Conservation (phyloP, 441 rosid species). For the Populus hybrid region DNA sequence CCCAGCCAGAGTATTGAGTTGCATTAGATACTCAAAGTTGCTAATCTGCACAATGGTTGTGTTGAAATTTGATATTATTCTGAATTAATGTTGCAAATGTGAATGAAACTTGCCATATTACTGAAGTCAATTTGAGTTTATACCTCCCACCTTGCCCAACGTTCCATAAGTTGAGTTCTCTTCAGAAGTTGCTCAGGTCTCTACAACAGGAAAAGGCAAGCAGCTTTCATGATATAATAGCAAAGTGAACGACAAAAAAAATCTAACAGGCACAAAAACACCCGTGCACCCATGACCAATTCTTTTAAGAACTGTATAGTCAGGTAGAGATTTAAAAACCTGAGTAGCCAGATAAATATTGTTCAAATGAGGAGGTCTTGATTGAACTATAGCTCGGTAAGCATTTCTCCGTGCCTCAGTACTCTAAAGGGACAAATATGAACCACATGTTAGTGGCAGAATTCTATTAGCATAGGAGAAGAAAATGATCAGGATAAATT, state of each 20-base stretch:
- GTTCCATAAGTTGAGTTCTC: conserved; percentile 97
- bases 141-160: conserved; percentile 99
- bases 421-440: conserved; percentile 42
- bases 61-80: conserved; percentile 10
- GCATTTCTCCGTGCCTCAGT: conserved; percentile 90
- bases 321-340: conserved; percentile 45
- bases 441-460: not conserved
- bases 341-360: too few relatives aligned
- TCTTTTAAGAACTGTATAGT: conserved; percentile 6
- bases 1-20: conserved; percentile 96
- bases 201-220: conserved; percentile 39
- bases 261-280: not conserved
- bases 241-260: not conserved
- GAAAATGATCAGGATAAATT: not conserved
- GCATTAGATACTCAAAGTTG: conserved; percentile 99
- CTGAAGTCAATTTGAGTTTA: conserved; percentile 20
- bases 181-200: conserved; percentile 97
- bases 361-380: conserved; percentile 85
- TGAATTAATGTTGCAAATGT: conserved; percentile 11
- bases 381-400: conserved; percentile 95
- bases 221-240: conserved; percentile 1
- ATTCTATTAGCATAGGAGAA: conserved; percentile 4
- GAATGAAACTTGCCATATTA: conserved; percentile 9
- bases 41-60: conserved; percentile 72
- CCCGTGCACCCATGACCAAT: not conserved